Evolutionary conservation across 2,329 filamentous ascomycete genomes (phyloP).

Genomic region (Neofusicoccum cordaticola): DNA sequence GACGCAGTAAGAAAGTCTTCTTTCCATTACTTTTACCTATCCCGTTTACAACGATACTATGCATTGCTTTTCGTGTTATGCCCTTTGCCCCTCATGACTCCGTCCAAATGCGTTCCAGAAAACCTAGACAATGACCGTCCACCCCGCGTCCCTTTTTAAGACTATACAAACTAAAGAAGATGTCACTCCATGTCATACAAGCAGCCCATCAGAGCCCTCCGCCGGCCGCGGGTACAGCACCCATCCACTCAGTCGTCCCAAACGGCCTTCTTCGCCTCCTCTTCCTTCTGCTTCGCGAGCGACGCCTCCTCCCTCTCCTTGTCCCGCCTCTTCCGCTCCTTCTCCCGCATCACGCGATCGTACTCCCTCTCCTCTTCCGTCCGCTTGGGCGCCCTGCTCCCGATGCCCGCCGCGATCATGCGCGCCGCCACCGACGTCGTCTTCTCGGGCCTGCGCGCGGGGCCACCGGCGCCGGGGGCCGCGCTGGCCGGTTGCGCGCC

Average conservation of each 20-base stretch:
- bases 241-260: slow-evolving; percentile 64
- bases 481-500: slow-evolving; percentile 21
- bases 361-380: slow-evolving; percentile 89
- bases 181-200: background rate
- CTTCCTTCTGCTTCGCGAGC: slow-evolving; percentile 61
- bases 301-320: slow-evolving; percentile 67
- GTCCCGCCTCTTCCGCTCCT: slow-evolving; percentile 75
- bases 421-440: slow-evolving; percentile 86
- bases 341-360: slow-evolving; percentile 76
- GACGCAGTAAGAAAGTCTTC: too few relatives aligned
- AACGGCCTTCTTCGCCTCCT: slow-evolving; percentile 76
- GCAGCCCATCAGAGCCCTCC: background rate
- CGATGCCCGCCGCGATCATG: slow-evolving; percentile 85
- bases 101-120: background rate
- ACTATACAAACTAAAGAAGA: background rate
- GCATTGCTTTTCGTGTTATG: background rate
- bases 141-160: background rate
- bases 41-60: background rate
- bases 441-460: slow-evolving; percentile 69
- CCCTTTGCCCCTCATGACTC: background rate
- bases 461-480: slow-evolving; percentile 19
- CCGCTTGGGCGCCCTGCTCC: slow-evolving; percentile 73
- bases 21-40: too few relatives aligned
- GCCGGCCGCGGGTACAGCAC: background rate
- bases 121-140: background rate